Evolutionary conservation across 2,329 filamentous ascomycete species (phyloP).

Genomic region (Curvularia verruculosa): DNA sequence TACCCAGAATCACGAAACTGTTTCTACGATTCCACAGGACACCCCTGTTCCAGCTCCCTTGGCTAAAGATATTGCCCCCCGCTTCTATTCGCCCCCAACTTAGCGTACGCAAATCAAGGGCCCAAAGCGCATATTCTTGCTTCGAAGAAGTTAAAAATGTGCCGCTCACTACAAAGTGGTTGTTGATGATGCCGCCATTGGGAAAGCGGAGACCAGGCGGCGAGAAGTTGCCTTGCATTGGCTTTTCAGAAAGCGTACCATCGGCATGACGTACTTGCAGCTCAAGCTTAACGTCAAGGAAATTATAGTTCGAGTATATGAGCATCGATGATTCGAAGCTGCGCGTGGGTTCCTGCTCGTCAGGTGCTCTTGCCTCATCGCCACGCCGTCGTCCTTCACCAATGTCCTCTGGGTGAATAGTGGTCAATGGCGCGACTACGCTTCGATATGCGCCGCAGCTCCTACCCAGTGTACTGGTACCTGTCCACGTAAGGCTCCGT

Average conservation of each 20-base stretch:
- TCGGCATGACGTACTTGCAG: constrained; percentile 86
- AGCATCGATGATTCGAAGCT: constrained; percentile 73
- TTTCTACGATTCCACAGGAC: constrained; percentile 93
- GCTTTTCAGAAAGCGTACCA: constrained; percentile 81
- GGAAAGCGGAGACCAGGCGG: constrained; percentile 94
- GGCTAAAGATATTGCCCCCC: constrained; percentile 87
- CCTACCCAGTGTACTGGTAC: constrained; percentile 82
- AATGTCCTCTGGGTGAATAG: constrained; percentile 68
- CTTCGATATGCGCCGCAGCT: constrained; percentile 96
- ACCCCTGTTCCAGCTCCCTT: constrained; percentile 97
- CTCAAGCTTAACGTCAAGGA: constrained; percentile 94
- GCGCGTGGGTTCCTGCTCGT: constrained; percentile 38
- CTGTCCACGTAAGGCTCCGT: constrained; percentile 92
- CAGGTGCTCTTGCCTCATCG: constrained; percentile 49
- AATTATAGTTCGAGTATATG: constrained; percentile 99
- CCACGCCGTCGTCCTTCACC: constrained; percentile 60
- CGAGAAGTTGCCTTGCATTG: constrained; percentile 85
- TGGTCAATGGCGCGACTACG: constrained; percentile 83
- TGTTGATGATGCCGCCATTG: constrained; percentile 93
- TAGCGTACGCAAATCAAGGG: constrained; percentile 82
- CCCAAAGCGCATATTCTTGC: constrained; percentile 97
- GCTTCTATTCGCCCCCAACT: constrained; percentile 97
- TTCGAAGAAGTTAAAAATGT: constrained; percentile 98
- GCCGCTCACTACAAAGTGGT: constrained; percentile 95
- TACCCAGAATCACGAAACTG: constrained; percentile 93